Evolutionary conservation across 2,329 filamentous ascomycete genomes (phyloP).

Genomic region (Elsinoe australis): DNA sequence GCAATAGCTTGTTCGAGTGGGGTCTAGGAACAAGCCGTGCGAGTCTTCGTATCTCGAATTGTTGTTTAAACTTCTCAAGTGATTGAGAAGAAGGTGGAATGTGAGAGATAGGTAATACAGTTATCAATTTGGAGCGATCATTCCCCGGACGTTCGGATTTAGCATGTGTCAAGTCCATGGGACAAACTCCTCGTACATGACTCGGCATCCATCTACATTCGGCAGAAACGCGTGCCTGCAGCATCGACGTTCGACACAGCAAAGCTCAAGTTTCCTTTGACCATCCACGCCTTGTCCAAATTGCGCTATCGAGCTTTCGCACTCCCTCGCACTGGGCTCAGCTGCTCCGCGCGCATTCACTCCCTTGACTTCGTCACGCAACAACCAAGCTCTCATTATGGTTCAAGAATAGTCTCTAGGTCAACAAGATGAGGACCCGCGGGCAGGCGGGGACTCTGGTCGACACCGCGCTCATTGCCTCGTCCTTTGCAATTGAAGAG

Average conservation of each 20-base stretch:
- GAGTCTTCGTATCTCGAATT: no score
- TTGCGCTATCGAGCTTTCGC: no score
- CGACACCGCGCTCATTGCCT: conserved; percentile 65
- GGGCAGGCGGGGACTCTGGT: conserved; percentile 45
- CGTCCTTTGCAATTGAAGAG: conserved; percentile 62
- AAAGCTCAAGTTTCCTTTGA: not conserved
- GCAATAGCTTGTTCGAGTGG: no score
- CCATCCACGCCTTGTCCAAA: no score
- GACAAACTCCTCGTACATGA: not conserved
- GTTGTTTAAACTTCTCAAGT: no score
- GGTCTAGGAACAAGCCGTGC: no score
- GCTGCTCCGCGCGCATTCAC: no score
- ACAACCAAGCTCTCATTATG: no score
- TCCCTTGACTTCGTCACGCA: no score
- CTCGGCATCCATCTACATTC: not conserved
- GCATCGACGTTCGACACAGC: not conserved
- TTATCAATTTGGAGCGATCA: not conserved
- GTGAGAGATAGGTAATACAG: not conserved
- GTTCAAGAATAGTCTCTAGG: no score
- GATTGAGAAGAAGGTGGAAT: no score
- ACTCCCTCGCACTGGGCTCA: no score
- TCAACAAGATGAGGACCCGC: conserved; percentile 46
- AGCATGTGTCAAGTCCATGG: not conserved
- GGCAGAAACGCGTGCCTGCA: conserved; percentile 2
- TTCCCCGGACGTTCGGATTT: not conserved